Conservation (phyloP, 1,284 basidiomycete species). For the Vanrija sp. region DNA sequence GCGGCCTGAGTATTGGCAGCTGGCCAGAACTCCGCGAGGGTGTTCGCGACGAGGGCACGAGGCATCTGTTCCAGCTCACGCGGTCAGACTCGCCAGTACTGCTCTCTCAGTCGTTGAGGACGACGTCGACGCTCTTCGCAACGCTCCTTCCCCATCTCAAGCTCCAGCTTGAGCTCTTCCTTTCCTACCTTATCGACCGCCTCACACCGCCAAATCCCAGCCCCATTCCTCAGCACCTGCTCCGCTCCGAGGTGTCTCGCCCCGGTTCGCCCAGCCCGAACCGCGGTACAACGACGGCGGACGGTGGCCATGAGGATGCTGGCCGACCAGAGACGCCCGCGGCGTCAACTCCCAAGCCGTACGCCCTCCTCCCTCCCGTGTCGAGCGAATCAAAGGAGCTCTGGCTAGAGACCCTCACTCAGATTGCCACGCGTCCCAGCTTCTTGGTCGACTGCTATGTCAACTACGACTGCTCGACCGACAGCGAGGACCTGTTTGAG, state of each 20-base stretch:
- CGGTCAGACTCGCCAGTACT: constrained; percentile 80
- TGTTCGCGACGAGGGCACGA: constrained; percentile 76
- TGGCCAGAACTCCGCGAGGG: constrained; percentile 53
- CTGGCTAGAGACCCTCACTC: constrained; percentile 80
- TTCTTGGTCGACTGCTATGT: constrained; percentile 94
- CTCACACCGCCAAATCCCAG: constrained; percentile 59
- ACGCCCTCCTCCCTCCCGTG: constrained; percentile 56
- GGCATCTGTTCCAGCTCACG: constrained; percentile 89
- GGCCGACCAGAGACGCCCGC: constrained; percentile 13
- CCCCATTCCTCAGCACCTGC: constrained; percentile 32
- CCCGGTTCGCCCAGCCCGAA: constrained; percentile 55
- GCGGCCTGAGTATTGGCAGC: constrained; percentile 67
- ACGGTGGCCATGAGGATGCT: constrained; percentile 11
- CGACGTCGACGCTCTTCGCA: constrained; percentile 82
- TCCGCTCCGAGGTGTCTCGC: constrained; percentile 41
- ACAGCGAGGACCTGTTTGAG: constrained; percentile 95
- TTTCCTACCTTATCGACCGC: constrained; percentile 89
- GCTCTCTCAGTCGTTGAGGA: constrained; percentile 74
- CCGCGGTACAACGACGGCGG: constrained; percentile 8
- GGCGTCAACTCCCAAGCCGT: constrained; percentile 32
- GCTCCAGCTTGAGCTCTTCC: constrained; percentile 92
- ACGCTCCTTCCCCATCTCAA: constrained; percentile 84
- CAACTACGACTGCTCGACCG: constrained; percentile 96
- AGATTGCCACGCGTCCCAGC: constrained; percentile 64
- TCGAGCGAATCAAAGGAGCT: constrained; percentile 84